These are phyloP conservation scores for Acanthamoeba sp. DNA, from an alignment of 208 protist species.

Conservation along the genomic window DNA sequence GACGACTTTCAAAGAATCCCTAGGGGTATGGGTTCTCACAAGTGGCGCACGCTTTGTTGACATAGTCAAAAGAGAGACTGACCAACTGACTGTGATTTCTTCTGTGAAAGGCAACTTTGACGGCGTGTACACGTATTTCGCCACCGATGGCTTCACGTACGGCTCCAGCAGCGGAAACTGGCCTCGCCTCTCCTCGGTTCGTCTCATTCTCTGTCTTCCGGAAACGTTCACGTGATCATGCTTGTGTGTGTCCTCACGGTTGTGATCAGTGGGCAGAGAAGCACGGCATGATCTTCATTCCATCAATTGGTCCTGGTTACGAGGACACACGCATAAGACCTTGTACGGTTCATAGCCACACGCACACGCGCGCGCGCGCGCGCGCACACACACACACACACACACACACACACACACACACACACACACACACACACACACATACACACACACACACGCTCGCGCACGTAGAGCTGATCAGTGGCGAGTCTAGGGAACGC, in stretches of 20 bases:
- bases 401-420: neutral
- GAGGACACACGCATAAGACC: constrained; percentile 85
- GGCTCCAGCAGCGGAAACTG: constrained; percentile 83
- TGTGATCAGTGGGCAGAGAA: constrained; percentile 41
- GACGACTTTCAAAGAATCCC: neutral
- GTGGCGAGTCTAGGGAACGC: too few relatives aligned
- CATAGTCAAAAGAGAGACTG: too few relatives aligned
- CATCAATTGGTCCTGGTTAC: constrained; percentile 88
- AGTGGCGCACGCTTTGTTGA: too few relatives aligned
- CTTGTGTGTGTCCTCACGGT: neutral
- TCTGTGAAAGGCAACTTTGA: constrained; percentile 83
- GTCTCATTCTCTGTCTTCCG: too few relatives aligned
- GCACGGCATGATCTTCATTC: constrained; percentile 78
- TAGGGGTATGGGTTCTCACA: too few relatives aligned
- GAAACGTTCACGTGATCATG: too few relatives aligned
- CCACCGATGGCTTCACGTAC: constrained; percentile 83
- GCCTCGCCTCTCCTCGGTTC: constrained; percentile 68
- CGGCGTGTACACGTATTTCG: constrained; percentile 91
- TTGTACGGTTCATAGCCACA: constrained; percentile 73
- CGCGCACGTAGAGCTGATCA: too few relatives aligned
- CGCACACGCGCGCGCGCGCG: constrained; percentile 61
- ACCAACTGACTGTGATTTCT: neutral
- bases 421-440: too few relatives aligned
- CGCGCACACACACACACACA: constrained; percentile 57
- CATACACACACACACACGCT: too few relatives aligned